Base-by-base conservation (phyloP, 2,329 filamentous ascomycete genomes). In the Scytalidium sp. region DNA sequence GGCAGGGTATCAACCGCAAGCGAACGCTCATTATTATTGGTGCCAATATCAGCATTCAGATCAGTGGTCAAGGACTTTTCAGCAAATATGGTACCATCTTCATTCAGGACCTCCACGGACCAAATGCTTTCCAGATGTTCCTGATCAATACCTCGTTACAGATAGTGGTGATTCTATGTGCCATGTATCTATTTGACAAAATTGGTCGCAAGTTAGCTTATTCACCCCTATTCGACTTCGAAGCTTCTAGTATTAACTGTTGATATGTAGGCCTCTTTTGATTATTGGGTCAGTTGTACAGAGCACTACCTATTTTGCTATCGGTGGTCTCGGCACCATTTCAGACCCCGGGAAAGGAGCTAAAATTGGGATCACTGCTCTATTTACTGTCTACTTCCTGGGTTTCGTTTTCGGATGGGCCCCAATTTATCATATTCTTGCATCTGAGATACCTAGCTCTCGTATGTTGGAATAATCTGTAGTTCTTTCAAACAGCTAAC, bases 281-380 rank as follows among this genome's bases (percentile, higher is more conserved):
- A 50, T 67, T 8, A 49, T 61, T 11, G 63, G 65, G 1, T 59
- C 60, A 1, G 41, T 50, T 10, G 39, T 69, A 10, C 67, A 69
- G 43, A 56, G 59, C 1, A 50, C 51, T 5, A 57, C 57, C 3
- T 56, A 69, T 2, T 58, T 70, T 19, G 62, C 64, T 7, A 70
- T 71, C 67, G 70, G 66, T 22, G 68, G 62, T 2, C 56, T 71
- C 10, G 69, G 68, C 13, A 62, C 63, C 1, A 42, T 42, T 10
- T 47, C 55, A 11, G 48, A 59, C 1, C 56, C 53, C 1, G 43
- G 50, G 7, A 20, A 54, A 10, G 19, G 40, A 27, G 49, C 57
- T 39, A 64, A 61, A 19, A 53, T 56, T 8, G 62, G 57, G 10
- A 65, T 71, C 20, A 59, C 70, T 10, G 64, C 66, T 21, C 65